Evolutionary conservation across 495 filamentous ascomycete genomes (phyloP).

Genomic region (Penicillium diatomitis): DNA sequence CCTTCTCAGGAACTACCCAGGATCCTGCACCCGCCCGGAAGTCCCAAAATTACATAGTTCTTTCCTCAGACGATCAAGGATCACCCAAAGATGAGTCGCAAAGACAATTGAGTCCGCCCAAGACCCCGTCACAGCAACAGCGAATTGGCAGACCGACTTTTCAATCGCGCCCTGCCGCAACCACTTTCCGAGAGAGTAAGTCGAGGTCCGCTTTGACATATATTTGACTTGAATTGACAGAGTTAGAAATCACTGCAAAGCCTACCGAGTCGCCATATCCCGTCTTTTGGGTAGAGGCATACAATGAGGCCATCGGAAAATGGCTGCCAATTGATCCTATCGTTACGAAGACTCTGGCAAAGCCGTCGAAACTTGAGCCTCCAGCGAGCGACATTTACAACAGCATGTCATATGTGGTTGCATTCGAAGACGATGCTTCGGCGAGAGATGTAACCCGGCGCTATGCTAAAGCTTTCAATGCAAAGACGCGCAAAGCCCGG

Average conservation of each 20-base stretch:
- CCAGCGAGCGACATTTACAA: slow-evolving; percentile 65
- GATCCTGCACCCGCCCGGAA: slow-evolving; percentile 32
- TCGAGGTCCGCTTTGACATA: neutral
- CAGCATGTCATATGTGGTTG: slow-evolving; percentile 71
- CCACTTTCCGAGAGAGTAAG: slow-evolving; percentile 6
- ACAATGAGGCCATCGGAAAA: slow-evolving; percentile 74
- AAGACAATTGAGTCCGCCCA: slow-evolving; percentile 2
- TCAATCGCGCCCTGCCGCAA: slow-evolving; percentile 11
- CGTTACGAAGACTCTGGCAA: slow-evolving; percentile 66
- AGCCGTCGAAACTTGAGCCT: slow-evolving; percentile 70
- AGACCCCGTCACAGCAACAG: slow-evolving; percentile 16
- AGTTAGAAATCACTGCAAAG: neutral
- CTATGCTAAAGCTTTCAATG: slow-evolving; percentile 74
- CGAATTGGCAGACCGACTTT: slow-evolving; percentile 39
- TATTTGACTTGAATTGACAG: no score
- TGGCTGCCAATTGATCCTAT: slow-evolving; percentile 86
- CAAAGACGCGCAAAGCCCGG: slow-evolving; percentile 71
- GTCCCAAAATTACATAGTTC: slow-evolving; percentile 24
- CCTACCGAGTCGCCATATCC: slow-evolving; percentile 54
- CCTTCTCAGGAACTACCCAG: slow-evolving; percentile 56
- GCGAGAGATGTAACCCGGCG: slow-evolving; percentile 74
- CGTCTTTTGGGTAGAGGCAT: slow-evolving; percentile 89
- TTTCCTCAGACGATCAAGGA: slow-evolving; percentile 31
- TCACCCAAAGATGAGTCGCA: slow-evolving; percentile 19
- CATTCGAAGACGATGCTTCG: slow-evolving; percentile 68